Base-by-base conservation (phyloP, 345 rosid genomes). In the Euphorbia lathyris region DNA sequence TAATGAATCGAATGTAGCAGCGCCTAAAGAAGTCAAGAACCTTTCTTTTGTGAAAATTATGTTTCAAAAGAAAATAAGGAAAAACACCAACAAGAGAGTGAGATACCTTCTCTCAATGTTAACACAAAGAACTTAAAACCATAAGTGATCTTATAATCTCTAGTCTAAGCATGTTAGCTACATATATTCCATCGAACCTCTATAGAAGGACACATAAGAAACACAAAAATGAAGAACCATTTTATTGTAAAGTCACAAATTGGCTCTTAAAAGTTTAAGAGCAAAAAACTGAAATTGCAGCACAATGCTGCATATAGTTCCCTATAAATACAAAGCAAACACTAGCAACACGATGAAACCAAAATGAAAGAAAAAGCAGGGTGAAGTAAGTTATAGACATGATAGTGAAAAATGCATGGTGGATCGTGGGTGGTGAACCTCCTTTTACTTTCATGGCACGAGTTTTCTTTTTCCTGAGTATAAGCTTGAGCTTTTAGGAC, bases 1-100 rank as follows among this genome's bases (percentile, higher is more conserved):
- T 81, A 73, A 94, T 86, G 88, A 90, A 94, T 23, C 93, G 93
- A 77, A 94, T 94, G 73, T 94, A 91, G 82, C 93, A 94, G 72
- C 89, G 90, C 97, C 98, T 94, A 76, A 60, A 81, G 73, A 81
- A 65, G 53, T 47, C 59, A 59, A 73, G 65, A 80, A 61, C n/a
- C n/a, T 25, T 48, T 63, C 32, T 63, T 65, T 47, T 48, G 10
- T 17, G 10, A 65, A 65, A 0, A 10, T 17, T 27, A 16, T 7
- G 23, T 29, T 7, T 27, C 20, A 45, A 43, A 25, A 27, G 38
- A 47, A 65, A 47, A 30, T 58, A 23, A 62, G 32, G 55, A 43
- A 27, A 64, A 23, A 2, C 14, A 9, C 53, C 12, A 42, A 63
- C n/a, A 42, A 16, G 9, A 42, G 20, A 9, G 50, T 6, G 8